Base-by-base conservation (phyloP, 208 protist species). In the Leptomonas pyrrhocoris region DNA sequence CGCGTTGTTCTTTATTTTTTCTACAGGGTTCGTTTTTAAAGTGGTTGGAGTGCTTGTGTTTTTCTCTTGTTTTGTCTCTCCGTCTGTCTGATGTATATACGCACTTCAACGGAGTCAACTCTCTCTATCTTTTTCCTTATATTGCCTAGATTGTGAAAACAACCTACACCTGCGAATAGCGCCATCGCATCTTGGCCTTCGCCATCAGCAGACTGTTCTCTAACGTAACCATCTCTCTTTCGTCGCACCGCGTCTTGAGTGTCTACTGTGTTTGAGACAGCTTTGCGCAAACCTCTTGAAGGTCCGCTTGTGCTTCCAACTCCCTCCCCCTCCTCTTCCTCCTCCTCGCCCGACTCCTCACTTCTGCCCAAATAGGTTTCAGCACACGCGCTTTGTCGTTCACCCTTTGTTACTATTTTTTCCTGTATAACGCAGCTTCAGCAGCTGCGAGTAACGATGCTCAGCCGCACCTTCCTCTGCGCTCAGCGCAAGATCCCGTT, bases 401-500 rank as follows among this genome's bases (percentile, higher is more conserved):
- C 27, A 16, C 19, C 45, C 62, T 36, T n/a, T 30, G 7, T 56
- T 25, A 40, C 9, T 56, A 30, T 21, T 2, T 54, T 18, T 48
- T 19, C 18, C 18, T 48, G 2, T 19, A 42, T 55, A 40, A 45
- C 43, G 38, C 34, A 30, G 9, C 34, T 38, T 38, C 34, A 57
- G 4, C 7, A 70, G 18, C n/a, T n/a, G n/a, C 9, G 40, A 48
- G 27, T 21, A 27, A 63, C 55, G 40, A 79, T 74, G 67, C 50
- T 77, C 27, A 8, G 23, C 60, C 55, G 49, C 46, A 79, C 62
- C 43, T 63, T 70, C 27, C 62, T 64, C 85, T 92, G 90, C 77
- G 89, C 46, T 16, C 60, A 84, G 71, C 51, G 74, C 77, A 93
- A 92, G 79, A 86, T 95, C 59, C 90, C 87, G 23, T 93, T 89